These are phyloP conservation scores for Cytospora leucostoma DNA, from an alignment of 2,329 filamentous ascomycete species.

Conservation along the genomic window DNA sequence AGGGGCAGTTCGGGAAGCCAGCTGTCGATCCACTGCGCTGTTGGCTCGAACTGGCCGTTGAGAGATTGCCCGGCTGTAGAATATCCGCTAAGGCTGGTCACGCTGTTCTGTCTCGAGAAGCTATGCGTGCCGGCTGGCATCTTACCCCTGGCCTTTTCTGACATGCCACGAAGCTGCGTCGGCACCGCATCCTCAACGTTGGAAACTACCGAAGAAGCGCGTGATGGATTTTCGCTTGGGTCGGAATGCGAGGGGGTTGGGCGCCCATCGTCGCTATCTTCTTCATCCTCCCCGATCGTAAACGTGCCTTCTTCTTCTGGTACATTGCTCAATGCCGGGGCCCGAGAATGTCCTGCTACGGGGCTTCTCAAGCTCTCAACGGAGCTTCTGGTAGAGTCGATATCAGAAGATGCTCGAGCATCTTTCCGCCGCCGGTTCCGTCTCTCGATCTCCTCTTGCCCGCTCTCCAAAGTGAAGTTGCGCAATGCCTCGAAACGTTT, in stretches of 20 bases:
- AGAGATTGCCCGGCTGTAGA: conserved; percentile 59
- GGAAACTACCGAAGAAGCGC: conserved; percentile 69
- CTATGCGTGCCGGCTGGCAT: conserved; percentile 81
- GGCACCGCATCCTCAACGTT: conserved; percentile 77
- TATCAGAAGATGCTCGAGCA: conserved; percentile 50
- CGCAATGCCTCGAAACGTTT: conserved; percentile 84
- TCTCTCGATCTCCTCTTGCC: conserved; percentile 86
- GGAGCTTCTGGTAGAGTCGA: conserved; percentile 59
- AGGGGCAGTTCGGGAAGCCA: conserved; percentile 92
- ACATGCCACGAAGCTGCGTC: conserved; percentile 85
- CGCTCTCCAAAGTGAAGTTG: conserved; percentile 87
- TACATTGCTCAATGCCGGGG: conserved; percentile 64
- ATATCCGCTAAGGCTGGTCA: conserved; percentile 72
- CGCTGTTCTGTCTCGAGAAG: conserved; percentile 90
- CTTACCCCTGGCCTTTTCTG: conserved; percentile 94
- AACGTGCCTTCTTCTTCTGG: conserved; percentile 81
- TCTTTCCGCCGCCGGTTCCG: conserved; percentile 72
- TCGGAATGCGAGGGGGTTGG: conserved; percentile 64
- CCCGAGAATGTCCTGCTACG: conserved; percentile 52
- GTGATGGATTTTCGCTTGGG: conserved; percentile 62
- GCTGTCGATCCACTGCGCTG: conserved; percentile 82
- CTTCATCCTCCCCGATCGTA: conserved; percentile 82
- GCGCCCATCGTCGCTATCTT: conserved; percentile 54
- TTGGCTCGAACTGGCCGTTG: conserved; percentile 71
- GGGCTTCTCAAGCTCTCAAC: conserved; percentile 69